These are phyloP conservation scores for Aspergillus cristatus DNA, from an alignment of 495 filamentous ascomycete genomes.

Conservation along the genomic window DNA sequence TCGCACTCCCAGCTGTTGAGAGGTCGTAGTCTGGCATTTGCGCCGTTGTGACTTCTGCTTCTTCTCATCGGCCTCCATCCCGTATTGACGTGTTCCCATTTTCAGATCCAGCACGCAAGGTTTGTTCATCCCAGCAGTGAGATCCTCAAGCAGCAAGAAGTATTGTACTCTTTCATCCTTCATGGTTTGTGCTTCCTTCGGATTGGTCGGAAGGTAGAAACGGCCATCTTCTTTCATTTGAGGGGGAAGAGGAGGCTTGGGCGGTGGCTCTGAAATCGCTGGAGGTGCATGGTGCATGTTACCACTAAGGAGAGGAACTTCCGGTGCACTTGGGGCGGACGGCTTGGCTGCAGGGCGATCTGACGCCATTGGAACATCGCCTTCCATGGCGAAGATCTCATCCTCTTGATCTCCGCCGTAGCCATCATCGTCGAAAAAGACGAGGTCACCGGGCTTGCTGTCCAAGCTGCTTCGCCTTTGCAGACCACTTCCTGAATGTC, in stretches of 20 bases:
- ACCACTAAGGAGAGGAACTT: not conserved
- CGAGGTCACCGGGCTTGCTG: constrained; percentile 54
- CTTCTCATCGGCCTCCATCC: constrained; percentile 83
- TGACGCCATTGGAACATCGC: constrained; percentile 28
- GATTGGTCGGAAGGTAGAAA: constrained; percentile 52
- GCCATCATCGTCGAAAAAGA: constrained; percentile 79
- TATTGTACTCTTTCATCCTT: constrained; percentile 72
- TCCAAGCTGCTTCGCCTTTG: constrained; percentile 58
- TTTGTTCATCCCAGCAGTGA: constrained; percentile 92
- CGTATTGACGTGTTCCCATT: constrained; percentile 98
- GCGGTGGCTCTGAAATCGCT: not conserved
- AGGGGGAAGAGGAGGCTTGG: not conserved
- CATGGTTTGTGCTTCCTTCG: constrained; percentile 67
- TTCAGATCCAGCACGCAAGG: constrained; percentile 97
- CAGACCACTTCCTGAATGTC: constrained; percentile 74
- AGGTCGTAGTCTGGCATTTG: constrained; percentile 90
- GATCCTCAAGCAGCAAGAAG: constrained; percentile 91
- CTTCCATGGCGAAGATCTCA: constrained; percentile 66
- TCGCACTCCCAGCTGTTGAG: constrained; percentile 80
- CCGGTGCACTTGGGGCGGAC: constrained; percentile 3
- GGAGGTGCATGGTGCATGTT: not conserved
- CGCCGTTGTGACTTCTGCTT: constrained; percentile 87
- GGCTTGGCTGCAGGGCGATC: not conserved
- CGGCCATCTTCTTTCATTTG: constrained; percentile 5
- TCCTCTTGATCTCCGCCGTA: constrained; percentile 74